Evolutionary conservation across 179 eudicot genomes (phyloP), one percentile per base, ranked within the genome.

Genomic region (Actinidia polygama): DNA sequence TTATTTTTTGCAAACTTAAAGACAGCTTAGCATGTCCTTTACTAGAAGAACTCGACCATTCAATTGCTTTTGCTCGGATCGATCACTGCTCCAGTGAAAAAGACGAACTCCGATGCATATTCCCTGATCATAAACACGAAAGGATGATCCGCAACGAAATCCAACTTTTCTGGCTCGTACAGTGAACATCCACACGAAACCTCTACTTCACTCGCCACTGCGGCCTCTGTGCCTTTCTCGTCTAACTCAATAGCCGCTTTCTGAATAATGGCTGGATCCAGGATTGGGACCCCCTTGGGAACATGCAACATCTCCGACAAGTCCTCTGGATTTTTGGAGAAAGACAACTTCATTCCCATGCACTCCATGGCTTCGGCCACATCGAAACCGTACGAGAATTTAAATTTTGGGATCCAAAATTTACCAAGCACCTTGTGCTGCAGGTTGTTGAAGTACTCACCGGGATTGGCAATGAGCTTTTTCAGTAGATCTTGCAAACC

Each of bases 111-210:
- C 6, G 86, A 84, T 18, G 15, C 21, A 26, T 81, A 89, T 78
- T 86, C 89, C 57, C 70, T 83, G 15, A 83, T 83, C 84, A 86
- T 75, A 55, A 84, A 83, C 5, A 86, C 6, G 74, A 86, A 89
- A 0, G 87, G 91, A 73, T 89, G 84, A 46, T 85, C 85, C 0
- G 88, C 88, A 18, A 86, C 85, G 62, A 89, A 89, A 8, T 72
- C 81, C 10, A 54, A 46, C 3, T 9, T 18, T 1, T 40, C 4
- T 21, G 59, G n/a, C 3, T 58, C 40, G 0, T 49, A 16, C 10
- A 5, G 5, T 12, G 46, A 9, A 5, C 19, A 53, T 3, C 26
- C 73, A 50, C 8, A 61, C 30, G 70, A 6, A 8, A 53, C 1
- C 4, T 16, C 15, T 0, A 14, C 11, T 3, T 10, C 49, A 67